A percentile compares a stretch with the other conserved stretches of the same genome.
phyloP scores from a whole-genome alignment of 139 green algal genomes.

The Tetradesmus lagerheimii region DNA sequence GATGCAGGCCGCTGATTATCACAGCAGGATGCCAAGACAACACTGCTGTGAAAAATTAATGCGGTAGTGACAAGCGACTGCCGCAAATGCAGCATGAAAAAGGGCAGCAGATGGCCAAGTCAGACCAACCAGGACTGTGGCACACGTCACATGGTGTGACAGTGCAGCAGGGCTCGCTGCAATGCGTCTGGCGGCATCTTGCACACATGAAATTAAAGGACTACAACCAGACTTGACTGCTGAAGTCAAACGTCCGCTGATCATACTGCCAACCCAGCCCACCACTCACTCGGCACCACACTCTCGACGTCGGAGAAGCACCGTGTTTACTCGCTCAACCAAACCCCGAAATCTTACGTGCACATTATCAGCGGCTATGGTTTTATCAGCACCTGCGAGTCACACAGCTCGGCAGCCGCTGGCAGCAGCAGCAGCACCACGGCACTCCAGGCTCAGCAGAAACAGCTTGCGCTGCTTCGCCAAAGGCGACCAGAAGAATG shows the following conservation, averaged over 20 bases:
- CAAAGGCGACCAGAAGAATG: conserved; percentile 37
- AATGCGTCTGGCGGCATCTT: too few species aligned
- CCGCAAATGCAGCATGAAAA: too few species aligned
- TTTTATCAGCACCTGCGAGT: background rate
- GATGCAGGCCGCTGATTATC: too few species aligned
- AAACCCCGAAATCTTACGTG: background rate
- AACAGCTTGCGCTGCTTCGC: conserved; percentile 21
- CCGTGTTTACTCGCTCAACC: background rate
- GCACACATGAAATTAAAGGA: background rate
- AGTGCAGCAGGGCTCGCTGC: too few species aligned
- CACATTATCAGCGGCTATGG: background rate
- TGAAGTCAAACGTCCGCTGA: background rate
- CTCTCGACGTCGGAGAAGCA: background rate
- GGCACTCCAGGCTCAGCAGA: background rate
- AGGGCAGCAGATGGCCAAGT: too few species aligned
- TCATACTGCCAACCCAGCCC: background rate
- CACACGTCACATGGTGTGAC: background rate
- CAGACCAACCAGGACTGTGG: too few species aligned
- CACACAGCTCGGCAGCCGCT: conserved; percentile 1
- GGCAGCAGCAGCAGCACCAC: background rate
- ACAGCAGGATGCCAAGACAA: too few species aligned
- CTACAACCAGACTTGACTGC: background rate
- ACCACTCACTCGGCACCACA: background rate
- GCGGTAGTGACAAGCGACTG: too few species aligned
- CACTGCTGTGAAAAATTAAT: too few species aligned